Evolutionary conservation across 768 basidiomycete genomes (phyloP).

Genomic region (Gymnopilus dilepis): DNA sequence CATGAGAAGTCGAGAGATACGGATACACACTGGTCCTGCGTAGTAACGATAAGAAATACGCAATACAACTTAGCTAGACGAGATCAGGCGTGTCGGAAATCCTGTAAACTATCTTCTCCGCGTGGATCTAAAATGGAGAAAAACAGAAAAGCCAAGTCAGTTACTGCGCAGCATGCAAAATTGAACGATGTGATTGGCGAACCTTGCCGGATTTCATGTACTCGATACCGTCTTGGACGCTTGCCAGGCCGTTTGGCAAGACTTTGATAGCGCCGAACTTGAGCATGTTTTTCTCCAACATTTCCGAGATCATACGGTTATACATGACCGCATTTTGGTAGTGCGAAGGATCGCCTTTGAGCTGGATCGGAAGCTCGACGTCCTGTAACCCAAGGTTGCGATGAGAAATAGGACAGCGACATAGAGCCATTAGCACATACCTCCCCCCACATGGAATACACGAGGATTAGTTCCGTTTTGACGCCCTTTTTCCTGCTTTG

Average conservation of each 20-base stretch:
- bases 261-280: slow-evolving; percentile 25
- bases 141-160: background rate
- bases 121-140: slow-evolving; percentile 22
- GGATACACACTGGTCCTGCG: background rate
- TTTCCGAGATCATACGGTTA: slow-evolving; percentile 21
- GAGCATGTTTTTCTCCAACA: slow-evolving; percentile 17
- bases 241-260: slow-evolving; percentile 26
- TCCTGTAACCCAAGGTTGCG: background rate
- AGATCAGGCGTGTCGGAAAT: slow-evolving; percentile 22
- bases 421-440: slow-evolving; percentile 12
- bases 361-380: slow-evolving; percentile 8
- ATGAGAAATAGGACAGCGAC: background rate
- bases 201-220: slow-evolving; percentile 24
- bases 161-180: background rate
- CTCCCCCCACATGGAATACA: slow-evolving; percentile 28
- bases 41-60: background rate
- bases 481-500: slow-evolving; percentile 23
- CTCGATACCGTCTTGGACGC: slow-evolving; percentile 22
- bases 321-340: slow-evolving; percentile 22
- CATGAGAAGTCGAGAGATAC: background rate
- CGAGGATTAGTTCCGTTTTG: slow-evolving; percentile 24
- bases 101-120: slow-evolving; percentile 23
- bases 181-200: background rate
- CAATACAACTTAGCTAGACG: background rate
- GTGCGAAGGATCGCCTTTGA: slow-evolving; percentile 16